These are phyloP conservation scores for Saussurea involucrata DNA, from an alignment of 129 eudicot genomes.

Conservation along the genomic window DNA sequence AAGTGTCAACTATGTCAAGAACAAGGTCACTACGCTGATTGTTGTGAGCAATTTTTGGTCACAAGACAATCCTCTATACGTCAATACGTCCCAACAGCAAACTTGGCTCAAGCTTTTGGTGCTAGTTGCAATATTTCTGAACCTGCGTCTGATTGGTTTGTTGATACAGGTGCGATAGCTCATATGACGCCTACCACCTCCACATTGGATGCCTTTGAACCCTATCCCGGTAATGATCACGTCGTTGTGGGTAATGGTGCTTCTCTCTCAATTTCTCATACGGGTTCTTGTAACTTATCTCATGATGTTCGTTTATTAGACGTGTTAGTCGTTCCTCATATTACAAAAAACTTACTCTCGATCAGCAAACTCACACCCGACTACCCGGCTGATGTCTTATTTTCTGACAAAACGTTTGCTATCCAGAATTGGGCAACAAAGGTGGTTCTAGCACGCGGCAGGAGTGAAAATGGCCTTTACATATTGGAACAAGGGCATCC, in stretches of 20 bases:
- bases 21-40: no score
- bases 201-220: neutral
- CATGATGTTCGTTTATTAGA: neutral
- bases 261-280: neutral
- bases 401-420: neutral
- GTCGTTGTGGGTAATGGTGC: neutral
- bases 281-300: neutral
- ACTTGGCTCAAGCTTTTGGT: no score
- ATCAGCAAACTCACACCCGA: neutral
- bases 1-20: no score
- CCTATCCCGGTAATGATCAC: neutral
- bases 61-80: no score
- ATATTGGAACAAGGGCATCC: no score
- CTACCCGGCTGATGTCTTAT: neutral
- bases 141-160: no score
- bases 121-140: no score
- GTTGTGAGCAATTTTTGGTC: no score
- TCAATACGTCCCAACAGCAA: no score
- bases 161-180: no score
- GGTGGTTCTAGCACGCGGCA: neutral
- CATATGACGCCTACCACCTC: no score
- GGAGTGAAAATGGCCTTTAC: no score
- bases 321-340: neutral
- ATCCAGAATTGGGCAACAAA: neutral
- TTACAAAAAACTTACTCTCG: neutral